Percentiles rank a stretch among this genome's conserved stretches.
Conservation (phyloP, 805 yeast genomes). For the Cyberlindnera galapagoensis region DNA sequence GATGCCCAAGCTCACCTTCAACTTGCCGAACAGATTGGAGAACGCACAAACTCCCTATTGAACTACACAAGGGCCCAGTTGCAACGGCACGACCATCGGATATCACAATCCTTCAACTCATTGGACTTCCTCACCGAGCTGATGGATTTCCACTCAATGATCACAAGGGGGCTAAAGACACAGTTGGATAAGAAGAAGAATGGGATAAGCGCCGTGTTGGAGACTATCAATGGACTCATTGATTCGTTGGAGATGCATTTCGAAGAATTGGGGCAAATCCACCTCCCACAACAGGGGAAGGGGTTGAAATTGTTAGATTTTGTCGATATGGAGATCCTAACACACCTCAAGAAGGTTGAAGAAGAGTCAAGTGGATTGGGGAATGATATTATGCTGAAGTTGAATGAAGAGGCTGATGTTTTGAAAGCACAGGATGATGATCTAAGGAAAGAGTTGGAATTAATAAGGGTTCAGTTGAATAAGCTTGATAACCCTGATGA, state of each 20-base stretch:
- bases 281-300: too few relatives aligned
- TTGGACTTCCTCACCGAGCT: conserved; percentile 42
- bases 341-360: too few relatives aligned
- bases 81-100: conserved; percentile 32
- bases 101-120: conserved; percentile 39
- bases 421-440: too few relatives aligned
- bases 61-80: conserved; percentile 31
- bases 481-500: too few relatives aligned
- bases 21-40: conserved; percentile 45
- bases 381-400: too few relatives aligned
- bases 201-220: conserved; percentile 22
- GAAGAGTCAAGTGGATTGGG: too few relatives aligned
- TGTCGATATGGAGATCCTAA: too few relatives aligned
- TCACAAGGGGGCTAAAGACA: background rate
- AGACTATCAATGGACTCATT: conserved; percentile 17
- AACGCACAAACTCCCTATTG: conserved; percentile 39
- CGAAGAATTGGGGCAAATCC: too few relatives aligned
- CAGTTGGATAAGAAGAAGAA: background rate
- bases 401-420: too few relatives aligned
- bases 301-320: too few relatives aligned
- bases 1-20: conserved; percentile 44
- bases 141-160: conserved; percentile 26
- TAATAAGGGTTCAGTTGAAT: too few relatives aligned
- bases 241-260: background rate
- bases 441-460: too few relatives aligned